phyloP scores from a whole-genome alignment of 257 asterid genomes.

The Cruciata laevipes region DNA sequence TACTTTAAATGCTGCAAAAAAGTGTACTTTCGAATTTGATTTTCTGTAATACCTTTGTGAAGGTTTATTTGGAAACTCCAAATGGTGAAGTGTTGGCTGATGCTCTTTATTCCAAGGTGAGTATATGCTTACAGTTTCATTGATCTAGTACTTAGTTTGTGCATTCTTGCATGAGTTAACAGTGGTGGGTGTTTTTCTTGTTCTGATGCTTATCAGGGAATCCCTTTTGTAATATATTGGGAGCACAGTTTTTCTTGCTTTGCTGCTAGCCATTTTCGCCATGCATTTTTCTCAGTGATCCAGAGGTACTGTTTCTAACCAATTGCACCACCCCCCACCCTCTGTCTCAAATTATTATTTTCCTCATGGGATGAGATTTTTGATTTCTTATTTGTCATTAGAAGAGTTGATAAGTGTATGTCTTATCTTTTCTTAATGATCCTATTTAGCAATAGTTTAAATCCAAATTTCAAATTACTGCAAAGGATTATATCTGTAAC shows the following conservation, averaged over 20 bases:
- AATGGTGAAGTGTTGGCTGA: conserved; percentile 76
- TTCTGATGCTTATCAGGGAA: conserved; percentile 52
- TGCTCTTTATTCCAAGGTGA: conserved; percentile 81
- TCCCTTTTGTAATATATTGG: conserved; percentile 84
- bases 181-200: conserved; percentile 17
- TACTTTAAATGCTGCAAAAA: neutral
- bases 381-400: neutral
- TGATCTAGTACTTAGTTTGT: conserved; percentile 13
- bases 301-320: conserved; percentile 52
- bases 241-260: conserved; percentile 53
- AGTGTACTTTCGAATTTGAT: neutral
- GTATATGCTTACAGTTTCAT: neutral
- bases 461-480: neutral
- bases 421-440: neutral
- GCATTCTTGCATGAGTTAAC: neutral
- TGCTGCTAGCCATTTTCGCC: conserved; percentile 76
- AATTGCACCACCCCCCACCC: neutral
- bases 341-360: neutral
- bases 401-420: neutral
- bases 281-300: conserved; percentile 67
- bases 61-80: conserved; percentile 92
- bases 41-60: conserved; percentile 24
- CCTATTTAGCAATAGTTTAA: neutral
- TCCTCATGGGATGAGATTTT: neutral
- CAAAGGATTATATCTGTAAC: neutral